A percentile compares a stretch with the other conserved stretches of the same genome.
phyloP scores from a whole-genome alignment of 108 stramenopile species.

The Skeletonema marinoi region DNA sequence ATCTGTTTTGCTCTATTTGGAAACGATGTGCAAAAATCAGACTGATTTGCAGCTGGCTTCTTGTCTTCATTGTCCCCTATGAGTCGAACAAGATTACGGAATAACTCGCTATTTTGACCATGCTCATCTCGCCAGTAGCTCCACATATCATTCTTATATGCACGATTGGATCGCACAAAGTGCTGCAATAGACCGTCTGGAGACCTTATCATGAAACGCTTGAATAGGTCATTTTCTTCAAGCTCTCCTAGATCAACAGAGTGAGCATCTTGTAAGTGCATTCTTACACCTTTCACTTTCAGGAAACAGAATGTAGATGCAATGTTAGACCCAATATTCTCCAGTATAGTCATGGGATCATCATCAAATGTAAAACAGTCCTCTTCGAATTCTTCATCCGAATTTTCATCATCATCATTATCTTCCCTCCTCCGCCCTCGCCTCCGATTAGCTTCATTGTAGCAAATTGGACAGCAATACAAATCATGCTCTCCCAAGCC shows the following conservation, averaged over 20 bases:
- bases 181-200: conserved; percentile 75
- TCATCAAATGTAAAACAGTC: conserved; percentile 47
- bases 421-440: conserved; percentile 23
- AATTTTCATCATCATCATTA: conserved; percentile 7
- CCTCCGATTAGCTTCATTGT: conserved; percentile 56
- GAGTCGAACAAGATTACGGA: not conserved
- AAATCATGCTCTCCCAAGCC: conserved; percentile 60
- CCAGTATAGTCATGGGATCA: conserved; percentile 79
- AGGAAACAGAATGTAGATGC: conserved; percentile 73
- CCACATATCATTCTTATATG: not conserved
- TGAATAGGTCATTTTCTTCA: conserved; percentile 75
- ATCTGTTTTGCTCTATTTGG: conserved; percentile 35
- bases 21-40: conserved; percentile 54
- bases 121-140: conserved; percentile 20
- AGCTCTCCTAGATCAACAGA: conserved; percentile 51
- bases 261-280: conserved; percentile 70
- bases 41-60: conserved; percentile 10
- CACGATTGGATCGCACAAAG: conserved; percentile 26
- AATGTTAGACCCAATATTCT: conserved; percentile 48
- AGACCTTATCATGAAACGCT: conserved; percentile 56
- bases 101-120: conserved; percentile 10
- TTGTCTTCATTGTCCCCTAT: conserved; percentile 15
- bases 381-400: conserved; percentile 25
- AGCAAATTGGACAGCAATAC: conserved; percentile 82
- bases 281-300: conserved; percentile 58